Evolutionary conservation across 257 asterid species (phyloP).

Genomic region (Haberlea rhodopensis): DNA sequence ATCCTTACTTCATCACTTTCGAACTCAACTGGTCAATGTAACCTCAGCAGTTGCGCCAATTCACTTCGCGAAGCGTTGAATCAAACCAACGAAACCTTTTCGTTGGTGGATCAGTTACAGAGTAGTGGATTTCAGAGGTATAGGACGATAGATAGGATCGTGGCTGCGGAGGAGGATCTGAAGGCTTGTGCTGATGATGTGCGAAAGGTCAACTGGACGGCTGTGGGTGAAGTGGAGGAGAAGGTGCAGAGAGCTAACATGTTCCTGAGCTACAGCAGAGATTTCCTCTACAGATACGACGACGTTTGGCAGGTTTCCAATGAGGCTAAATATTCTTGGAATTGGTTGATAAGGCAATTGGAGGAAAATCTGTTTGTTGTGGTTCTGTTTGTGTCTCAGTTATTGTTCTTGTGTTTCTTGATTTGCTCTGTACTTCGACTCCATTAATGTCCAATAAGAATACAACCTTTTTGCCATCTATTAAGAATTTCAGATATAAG

Average conservation of each 20-base stretch:
- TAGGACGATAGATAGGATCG: slow-evolving; percentile 12
- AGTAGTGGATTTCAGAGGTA: slow-evolving; percentile 12
- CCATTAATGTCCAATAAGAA: slow-evolving; percentile 1
- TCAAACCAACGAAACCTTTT: neutral
- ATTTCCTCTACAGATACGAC: slow-evolving; percentile 7
- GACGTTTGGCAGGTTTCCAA: slow-evolving; percentile 3
- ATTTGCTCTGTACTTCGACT: slow-evolving; percentile 16
- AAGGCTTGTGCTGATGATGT: slow-evolving; percentile 22
- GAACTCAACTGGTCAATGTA: neutral
- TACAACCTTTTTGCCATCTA: too few relatives aligned
- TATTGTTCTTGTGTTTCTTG: slow-evolving; percentile 28
- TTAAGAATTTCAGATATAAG: too few relatives aligned
- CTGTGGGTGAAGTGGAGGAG: slow-evolving; percentile 14
- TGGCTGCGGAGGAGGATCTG: slow-evolving; percentile 15
- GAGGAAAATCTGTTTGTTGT: neutral
- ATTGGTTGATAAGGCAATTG: neutral
- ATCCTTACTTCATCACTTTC: neutral
- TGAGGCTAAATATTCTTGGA: neutral
- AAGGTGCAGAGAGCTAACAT: slow-evolving; percentile 13
- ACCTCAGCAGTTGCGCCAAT: slow-evolving; percentile 2
- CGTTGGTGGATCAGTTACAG: too few relatives aligned
- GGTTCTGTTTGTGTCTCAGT: slow-evolving; percentile 25
- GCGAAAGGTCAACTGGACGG: slow-evolving; percentile 26
- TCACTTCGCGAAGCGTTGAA: slow-evolving; percentile 1
- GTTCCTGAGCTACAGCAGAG: slow-evolving; percentile 23